A percentile compares a stretch with the other conserved stretches of the same genome.
These are phyloP conservation scores for Plenodomus lindquistii DNA, from an alignment of 2,329 filamentous ascomycete species.

Conservation along the genomic window DNA sequence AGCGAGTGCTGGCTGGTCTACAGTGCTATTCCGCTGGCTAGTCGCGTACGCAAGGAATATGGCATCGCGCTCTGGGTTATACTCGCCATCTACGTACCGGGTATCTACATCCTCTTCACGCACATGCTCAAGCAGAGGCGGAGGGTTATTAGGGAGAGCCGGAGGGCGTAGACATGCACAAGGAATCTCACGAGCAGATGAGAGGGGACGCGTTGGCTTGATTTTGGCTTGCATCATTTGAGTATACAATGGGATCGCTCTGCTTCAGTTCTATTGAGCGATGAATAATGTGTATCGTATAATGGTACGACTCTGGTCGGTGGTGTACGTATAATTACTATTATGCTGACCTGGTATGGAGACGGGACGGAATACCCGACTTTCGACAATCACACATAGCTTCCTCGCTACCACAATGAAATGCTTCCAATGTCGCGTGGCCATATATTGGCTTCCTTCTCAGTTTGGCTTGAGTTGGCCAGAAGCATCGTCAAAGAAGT, in stretches of 20 bases:
- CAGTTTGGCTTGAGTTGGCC: too few species aligned
- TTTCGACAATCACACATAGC: too few species aligned
- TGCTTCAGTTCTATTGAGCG: too few species aligned
- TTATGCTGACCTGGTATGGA: not conserved
- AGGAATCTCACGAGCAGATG: too few species aligned
- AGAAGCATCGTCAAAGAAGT: too few species aligned
- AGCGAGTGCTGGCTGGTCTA: constrained; percentile 86
- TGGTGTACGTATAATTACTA: not conserved
- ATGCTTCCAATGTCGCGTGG: too few species aligned
- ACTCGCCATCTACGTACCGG: constrained; percentile 77
- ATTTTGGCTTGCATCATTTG: too few species aligned
- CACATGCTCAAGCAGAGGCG: constrained; percentile 92
- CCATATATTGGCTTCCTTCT: too few species aligned
- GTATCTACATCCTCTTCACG: constrained; percentile 81
- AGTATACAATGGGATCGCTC: too few species aligned
- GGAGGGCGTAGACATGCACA: not conserved
- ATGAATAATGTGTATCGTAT: not conserved
- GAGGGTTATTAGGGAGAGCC: constrained; percentile 58
- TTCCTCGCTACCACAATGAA: too few species aligned
- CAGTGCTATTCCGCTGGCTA: constrained; percentile 66
- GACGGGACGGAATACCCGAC: too few species aligned
- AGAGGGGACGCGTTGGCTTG: too few species aligned
- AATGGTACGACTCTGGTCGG: not conserved
- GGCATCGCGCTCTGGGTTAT: constrained; percentile 66
- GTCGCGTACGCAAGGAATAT: constrained; percentile 54